Percentiles rank a stretch among this genome's conserved stretches.
Conservation (phyloP, 1,284 basidiomycete genomes). For the Butyriboletus appendiculatus region DNA sequence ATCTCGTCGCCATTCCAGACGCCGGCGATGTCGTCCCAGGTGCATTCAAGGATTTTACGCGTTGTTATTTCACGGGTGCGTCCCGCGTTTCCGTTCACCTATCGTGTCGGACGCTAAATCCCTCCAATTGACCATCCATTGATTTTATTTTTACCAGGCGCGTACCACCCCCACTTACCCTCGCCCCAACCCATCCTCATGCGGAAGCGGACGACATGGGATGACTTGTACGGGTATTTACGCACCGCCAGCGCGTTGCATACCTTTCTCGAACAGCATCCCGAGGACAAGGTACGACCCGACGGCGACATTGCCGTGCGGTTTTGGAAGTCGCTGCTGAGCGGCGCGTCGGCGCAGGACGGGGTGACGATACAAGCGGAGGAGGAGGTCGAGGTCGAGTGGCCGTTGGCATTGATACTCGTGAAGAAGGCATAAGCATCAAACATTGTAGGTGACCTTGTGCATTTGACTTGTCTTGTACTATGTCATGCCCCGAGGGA, state of each 20-base stretch:
- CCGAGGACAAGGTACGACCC: constrained; percentile 49
- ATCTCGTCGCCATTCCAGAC: constrained; percentile 69
- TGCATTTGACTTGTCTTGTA: background rate
- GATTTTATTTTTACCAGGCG: constrained; percentile 21
- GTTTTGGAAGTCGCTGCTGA: constrained; percentile 56
- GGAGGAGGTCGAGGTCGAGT: constrained; percentile 64
- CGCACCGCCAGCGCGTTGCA: constrained; percentile 74
- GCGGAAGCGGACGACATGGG: constrained; percentile 62
- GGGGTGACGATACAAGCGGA: constrained; percentile 37
- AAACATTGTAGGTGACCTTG: background rate
- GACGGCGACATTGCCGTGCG: constrained; percentile 67
- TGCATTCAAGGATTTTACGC: constrained; percentile 42
- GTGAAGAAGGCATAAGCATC: constrained; percentile 38
- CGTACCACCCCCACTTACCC: constrained; percentile 46
- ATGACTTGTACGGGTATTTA: constrained; percentile 67
- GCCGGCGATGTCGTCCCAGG: constrained; percentile 43
- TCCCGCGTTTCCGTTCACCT: background rate
- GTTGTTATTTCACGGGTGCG: constrained; percentile 28
- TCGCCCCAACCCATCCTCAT: constrained; percentile 56
- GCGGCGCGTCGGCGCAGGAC: constrained; percentile 38
- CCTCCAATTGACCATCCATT: background rate
- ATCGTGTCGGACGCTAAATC: background rate
- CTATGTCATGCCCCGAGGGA: background rate
- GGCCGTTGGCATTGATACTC: constrained; percentile 73
- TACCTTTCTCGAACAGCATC: constrained; percentile 66